Percentiles rank a stretch among this genome's conserved stretches.
Evolutionary conservation across 2,329 filamentous ascomycete species (phyloP).

Genomic region (Aspergillus aculeatus): DNA sequence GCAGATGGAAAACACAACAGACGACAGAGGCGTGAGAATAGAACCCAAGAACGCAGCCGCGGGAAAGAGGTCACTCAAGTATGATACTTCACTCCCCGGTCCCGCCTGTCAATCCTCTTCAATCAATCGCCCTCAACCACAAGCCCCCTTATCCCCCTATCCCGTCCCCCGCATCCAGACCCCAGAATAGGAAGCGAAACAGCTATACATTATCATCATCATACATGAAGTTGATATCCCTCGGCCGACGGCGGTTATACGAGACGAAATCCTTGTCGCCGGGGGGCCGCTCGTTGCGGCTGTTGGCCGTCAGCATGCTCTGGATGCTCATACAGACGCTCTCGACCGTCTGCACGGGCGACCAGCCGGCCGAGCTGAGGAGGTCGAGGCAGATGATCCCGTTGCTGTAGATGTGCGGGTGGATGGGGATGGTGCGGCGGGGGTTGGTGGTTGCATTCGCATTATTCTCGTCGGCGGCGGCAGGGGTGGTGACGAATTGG

Average conservation of each 20-base stretch:
- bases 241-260: conserved; percentile 73
- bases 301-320: conserved; percentile 96
- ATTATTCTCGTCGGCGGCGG: no score
- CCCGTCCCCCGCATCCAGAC: no score
- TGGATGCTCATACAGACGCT: conserved; percentile 96
- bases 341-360: conserved; percentile 94
- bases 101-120: no score
- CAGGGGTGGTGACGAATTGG: conserved; percentile 62
- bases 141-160: no score
- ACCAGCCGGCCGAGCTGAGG: conserved; percentile 85
- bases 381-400: conserved; percentile 98
- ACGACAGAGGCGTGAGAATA: no score
- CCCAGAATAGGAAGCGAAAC: no score
- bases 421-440: conserved; percentile 73
- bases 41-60: no score
- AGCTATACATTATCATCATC: conserved; percentile 76
- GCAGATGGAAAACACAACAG: no score
- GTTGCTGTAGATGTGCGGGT: conserved; percentile 97
- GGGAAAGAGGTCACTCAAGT: no score
- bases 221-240: conserved; percentile 91
- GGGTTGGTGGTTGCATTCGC: conserved; percentile 18
- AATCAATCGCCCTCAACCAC: no score
- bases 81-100: no score
- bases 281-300: conserved; percentile 82
- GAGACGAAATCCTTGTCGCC: conserved; percentile 88